Conservation (phyloP, 352 stramenopile species). For the Phytophthora idaei region DNA sequence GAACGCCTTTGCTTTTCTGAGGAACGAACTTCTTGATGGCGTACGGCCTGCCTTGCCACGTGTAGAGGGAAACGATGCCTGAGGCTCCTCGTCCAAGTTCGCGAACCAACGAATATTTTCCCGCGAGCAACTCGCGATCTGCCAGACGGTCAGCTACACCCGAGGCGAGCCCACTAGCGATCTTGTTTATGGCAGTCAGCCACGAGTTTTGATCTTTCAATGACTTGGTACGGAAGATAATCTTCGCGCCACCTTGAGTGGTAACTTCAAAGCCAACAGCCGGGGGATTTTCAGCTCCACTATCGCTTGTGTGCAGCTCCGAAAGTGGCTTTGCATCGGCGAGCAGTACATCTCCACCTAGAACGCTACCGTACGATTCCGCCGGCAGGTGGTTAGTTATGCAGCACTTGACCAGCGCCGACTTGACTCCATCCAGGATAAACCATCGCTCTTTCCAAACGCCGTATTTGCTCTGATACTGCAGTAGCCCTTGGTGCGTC, state of each 20-base stretch:
- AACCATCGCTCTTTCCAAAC: conserved; percentile 79
- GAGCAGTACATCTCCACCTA: conserved; percentile 46
- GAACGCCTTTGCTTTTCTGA: conserved; percentile 56
- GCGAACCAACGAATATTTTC: conserved; percentile 71
- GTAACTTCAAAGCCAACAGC: conserved; percentile 38
- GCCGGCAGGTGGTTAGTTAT: conserved; percentile 36
- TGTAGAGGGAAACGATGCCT: conserved; percentile 76
- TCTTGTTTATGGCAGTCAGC: conserved; percentile 47
- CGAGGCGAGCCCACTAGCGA: conserved; percentile 51
- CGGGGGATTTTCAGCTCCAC: not conserved
- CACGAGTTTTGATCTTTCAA: conserved; percentile 50
- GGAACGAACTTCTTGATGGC: conserved; percentile 76
- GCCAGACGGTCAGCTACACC: conserved; percentile 56
- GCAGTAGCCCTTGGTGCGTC: conserved; percentile 51
- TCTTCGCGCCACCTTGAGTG: conserved; percentile 34
- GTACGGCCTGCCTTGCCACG: conserved; percentile 66
- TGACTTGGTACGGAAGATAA: conserved; percentile 51
- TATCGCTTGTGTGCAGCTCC: conserved; percentile 5
- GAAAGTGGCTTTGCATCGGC: conserved; percentile 32
- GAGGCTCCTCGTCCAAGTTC: conserved; percentile 76
- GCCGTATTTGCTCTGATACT: conserved; percentile 53
- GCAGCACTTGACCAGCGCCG: conserved; percentile 59
- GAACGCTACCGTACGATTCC: conserved; percentile 34
- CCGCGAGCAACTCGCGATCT: conserved; percentile 61
- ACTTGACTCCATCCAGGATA: conserved; percentile 49